Conservation (phyloP, 75 land plant genomes). For the Gnetum montanum region DNA sequence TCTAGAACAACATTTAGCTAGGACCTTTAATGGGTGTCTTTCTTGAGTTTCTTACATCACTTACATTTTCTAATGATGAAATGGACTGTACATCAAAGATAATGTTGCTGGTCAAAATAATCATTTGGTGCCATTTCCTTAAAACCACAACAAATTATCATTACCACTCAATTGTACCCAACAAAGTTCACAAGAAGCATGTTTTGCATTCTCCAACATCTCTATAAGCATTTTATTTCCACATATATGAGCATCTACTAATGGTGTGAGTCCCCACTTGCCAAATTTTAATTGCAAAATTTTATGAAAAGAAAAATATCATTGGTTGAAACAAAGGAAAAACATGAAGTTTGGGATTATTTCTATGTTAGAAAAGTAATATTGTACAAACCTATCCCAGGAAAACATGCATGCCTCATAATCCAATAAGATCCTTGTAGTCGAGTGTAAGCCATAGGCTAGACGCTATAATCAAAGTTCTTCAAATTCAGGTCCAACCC, state of each 20-base stretch:
- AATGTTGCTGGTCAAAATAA: neutral
- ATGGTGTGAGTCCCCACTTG: conserved; percentile 5
- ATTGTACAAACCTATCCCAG: conserved; percentile 31
- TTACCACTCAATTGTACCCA: neutral
- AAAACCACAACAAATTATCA: neutral
- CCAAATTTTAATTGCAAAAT: neutral
- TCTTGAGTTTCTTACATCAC: neutral
- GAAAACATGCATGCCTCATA: conserved; percentile 32
- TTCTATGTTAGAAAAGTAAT: too few species aligned
- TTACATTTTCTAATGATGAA: neutral
- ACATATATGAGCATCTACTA: neutral
- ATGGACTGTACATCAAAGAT: neutral
- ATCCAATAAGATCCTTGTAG: conserved; percentile 17
- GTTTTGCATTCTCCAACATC: conserved; percentile 6
- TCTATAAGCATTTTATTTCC: neutral
- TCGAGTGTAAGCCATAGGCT: conserved; percentile 26
- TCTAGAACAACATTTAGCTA: too few species aligned
- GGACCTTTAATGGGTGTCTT: neutral
- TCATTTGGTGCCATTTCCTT: neutral
- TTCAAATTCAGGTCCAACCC: conserved; percentile 31
- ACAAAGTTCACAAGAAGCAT: too few species aligned
- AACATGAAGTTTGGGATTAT: too few species aligned
- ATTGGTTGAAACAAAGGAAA: too few species aligned
- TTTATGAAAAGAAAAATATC: neutral
- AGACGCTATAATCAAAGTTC: conserved; percentile 22